These are phyloP conservation scores for Saturnispora zaruensis DNA, from an alignment of 805 yeast species.

Conservation along the genomic window DNA sequence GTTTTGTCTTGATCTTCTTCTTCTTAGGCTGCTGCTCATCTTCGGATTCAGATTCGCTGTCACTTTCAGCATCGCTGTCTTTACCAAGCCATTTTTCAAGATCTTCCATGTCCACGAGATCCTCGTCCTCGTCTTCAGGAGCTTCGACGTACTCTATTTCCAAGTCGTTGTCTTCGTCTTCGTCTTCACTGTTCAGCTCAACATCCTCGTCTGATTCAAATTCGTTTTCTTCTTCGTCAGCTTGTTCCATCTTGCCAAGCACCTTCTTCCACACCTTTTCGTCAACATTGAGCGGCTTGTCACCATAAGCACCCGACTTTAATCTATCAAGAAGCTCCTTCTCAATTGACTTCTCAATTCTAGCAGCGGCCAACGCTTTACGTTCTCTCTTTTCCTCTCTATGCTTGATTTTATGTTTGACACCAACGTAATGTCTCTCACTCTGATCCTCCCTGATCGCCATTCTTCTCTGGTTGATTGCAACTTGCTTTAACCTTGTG, in stretches of 20 bases:
- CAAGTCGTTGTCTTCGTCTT: constrained; percentile 41
- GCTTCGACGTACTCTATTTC: constrained; percentile 86
- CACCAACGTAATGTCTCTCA: constrained; percentile 88
- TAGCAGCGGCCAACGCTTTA: constrained; percentile 94
- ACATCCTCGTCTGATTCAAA: constrained; percentile 69
- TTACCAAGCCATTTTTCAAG: constrained; percentile 72
- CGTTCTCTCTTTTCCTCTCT: constrained; percentile 93
- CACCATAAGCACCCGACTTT: constrained; percentile 97
- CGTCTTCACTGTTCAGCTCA: constrained; percentile 51
- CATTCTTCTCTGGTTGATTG: constrained; percentile 87
- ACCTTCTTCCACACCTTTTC: constrained; percentile 94
- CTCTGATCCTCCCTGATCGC: constrained; percentile 70
- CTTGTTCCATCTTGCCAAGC: constrained; percentile 59
- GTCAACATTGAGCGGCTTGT: constrained; percentile 93
- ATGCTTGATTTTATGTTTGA: constrained; percentile 88
- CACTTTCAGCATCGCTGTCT: constrained; percentile 29
- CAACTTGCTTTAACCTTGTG: constrained; percentile 90
- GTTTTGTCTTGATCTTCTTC: constrained; percentile 55
- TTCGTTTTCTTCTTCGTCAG: constrained; percentile 67
- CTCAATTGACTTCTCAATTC: constrained; percentile 93
- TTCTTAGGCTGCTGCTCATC: constrained; percentile 33
- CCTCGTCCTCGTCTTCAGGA: constrained; percentile 84
- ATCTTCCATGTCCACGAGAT: constrained; percentile 87
- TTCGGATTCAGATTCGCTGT: constrained; percentile 21
- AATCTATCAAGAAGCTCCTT: constrained; percentile 89